A percentile compares a stretch with the other conserved stretches of the same genome.
phyloP scores from a whole-genome alignment of 169 alveolate genomes.

The Pseudocohnilembus persalinus region DNA sequence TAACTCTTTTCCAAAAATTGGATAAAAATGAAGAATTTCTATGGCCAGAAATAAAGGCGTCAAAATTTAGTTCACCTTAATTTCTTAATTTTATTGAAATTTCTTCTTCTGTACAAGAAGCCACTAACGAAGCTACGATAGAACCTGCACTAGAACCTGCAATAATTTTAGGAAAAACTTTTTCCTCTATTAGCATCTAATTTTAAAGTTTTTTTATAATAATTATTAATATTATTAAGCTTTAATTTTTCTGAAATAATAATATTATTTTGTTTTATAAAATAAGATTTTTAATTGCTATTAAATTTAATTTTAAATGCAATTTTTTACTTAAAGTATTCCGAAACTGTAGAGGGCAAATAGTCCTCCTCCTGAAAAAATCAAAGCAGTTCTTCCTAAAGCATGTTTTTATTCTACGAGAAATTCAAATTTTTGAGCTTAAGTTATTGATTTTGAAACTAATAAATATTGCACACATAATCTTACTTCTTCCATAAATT shows the following conservation, averaged over 20 bases:
- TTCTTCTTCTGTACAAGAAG: neutral
- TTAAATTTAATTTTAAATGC: no score
- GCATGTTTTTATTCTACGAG: slow-evolving; percentile 69
- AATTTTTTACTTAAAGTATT: neutral
- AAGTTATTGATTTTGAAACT: slow-evolving; percentile 20
- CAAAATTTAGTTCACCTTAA: neutral
- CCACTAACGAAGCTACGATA: neutral
- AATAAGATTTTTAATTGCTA: no score
- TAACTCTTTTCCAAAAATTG: neutral
- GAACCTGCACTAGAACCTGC: neutral
- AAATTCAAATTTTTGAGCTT: slow-evolving; percentile 54
- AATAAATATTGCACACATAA: slow-evolving; percentile 44
- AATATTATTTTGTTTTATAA: no score
- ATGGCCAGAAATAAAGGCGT: neutral
- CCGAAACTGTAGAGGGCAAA: slow-evolving; percentile 72
- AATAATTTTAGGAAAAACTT: neutral
- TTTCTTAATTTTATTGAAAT: no score
- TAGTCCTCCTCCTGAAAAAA: slow-evolving; percentile 74
- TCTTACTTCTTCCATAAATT: slow-evolving; percentile 57
- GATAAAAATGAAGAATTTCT: neutral
- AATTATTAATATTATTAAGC: no score
- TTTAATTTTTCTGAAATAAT: no score
- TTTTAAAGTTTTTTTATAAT: no score
- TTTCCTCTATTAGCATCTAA: neutral
- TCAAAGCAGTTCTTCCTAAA: slow-evolving; percentile 69